Conservation (phyloP, 2,329 filamentous ascomycete genomes). For the Scedosporium dehoogii region DNA sequence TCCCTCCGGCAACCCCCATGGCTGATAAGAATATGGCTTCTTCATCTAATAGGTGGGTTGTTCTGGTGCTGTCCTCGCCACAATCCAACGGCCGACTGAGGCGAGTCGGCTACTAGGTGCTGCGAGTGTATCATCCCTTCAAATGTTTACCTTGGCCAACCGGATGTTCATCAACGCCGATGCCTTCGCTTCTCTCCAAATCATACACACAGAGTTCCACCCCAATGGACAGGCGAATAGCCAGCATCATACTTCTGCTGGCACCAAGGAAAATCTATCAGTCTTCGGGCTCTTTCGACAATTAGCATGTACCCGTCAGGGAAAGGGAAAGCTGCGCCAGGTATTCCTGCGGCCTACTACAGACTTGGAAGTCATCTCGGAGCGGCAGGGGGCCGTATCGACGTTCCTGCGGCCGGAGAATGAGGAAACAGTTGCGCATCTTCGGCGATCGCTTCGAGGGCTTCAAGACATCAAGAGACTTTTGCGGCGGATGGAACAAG, state of each 20-base stretch:
- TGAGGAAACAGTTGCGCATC: constrained; percentile 36
- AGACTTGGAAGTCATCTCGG: constrained; percentile 55
- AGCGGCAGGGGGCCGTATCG: constrained; percentile 61
- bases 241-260: constrained; percentile 20
- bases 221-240: constrained; percentile 58
- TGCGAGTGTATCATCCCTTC: constrained; percentile 53
- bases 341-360: constrained; percentile 72
- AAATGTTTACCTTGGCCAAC: constrained; percentile 62
- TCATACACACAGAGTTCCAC: constrained; percentile 73
- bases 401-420: constrained; percentile 63
- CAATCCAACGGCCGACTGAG: constrained; percentile 56
- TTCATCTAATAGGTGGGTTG: constrained; percentile 53
- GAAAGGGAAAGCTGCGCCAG: constrained; percentile 62
- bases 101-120: neutral
- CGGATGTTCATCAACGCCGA: constrained; percentile 74
- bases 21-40: neutral
- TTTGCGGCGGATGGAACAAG: constrained; percentile 65
- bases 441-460: constrained; percentile 54
- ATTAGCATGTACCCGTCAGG: constrained; percentile 69
- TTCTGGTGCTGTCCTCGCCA: constrained; percentile 74
- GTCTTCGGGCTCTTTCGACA: constrained; percentile 74
- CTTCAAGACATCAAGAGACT: constrained; percentile 67
- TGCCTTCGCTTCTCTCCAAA: constrained; percentile 72
- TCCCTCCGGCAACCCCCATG: neutral
- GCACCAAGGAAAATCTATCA: constrained; percentile 71